These are phyloP conservation scores for Alternaria sp. DNA, from an alignment of 2,329 filamentous ascomycete genomes.

Conservation along the genomic window DNA sequence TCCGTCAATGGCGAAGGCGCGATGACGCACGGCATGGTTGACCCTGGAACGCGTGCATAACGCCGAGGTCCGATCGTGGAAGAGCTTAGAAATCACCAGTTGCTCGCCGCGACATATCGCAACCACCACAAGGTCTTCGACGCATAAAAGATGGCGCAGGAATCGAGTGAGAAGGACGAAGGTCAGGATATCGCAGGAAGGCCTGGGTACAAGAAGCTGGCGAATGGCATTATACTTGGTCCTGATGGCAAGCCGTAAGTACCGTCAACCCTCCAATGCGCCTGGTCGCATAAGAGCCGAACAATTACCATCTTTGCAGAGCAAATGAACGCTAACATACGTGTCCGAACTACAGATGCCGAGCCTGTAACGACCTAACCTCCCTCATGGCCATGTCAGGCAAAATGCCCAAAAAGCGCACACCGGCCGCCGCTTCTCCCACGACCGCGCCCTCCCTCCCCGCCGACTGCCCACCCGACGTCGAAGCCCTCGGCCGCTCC, in stretches of 20 bases:
- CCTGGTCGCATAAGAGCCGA: no score
- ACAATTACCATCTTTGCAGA: no score
- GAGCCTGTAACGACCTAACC: constrained; percentile 69
- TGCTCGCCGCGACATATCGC: neutral
- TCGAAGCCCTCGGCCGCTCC: constrained; percentile 82
- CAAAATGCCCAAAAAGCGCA: constrained; percentile 39
- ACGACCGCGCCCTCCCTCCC: constrained; percentile 48
- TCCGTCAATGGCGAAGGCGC: neutral
- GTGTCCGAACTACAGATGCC: constrained; percentile 61
- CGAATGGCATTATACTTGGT: constrained; percentile 76
- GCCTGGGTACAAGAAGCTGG: constrained; percentile 59
- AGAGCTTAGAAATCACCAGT: constrained; percentile 29
- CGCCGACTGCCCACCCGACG: constrained; percentile 85
- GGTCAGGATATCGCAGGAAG: constrained; percentile 33
- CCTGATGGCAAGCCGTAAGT: constrained; percentile 85
- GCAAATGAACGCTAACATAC: no score
- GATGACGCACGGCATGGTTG: constrained; percentile 12
- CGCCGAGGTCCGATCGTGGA: constrained; percentile 18
- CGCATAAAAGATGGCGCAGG: constrained; percentile 39
- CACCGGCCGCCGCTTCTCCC: constrained; percentile 40
- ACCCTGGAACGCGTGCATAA: constrained; percentile 4
- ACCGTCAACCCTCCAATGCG: constrained; percentile 18
- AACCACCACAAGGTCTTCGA: no score
- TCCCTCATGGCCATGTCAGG: constrained; percentile 65
- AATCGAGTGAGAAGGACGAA: constrained; percentile 27